Conservation (phyloP, 257 asterid genomes). For the Solanum chiquidenum region DNA sequence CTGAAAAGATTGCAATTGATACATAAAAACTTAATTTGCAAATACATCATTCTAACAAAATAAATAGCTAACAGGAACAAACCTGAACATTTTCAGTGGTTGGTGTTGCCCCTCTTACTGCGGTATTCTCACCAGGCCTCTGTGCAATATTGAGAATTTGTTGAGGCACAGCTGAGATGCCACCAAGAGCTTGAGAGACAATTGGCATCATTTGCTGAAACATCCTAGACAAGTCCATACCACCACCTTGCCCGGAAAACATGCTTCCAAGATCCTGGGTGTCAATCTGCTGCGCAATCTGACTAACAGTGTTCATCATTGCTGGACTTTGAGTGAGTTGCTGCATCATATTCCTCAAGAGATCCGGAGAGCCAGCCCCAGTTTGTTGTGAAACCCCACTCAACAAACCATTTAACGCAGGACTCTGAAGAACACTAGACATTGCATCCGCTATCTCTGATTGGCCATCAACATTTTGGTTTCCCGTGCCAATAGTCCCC, state of each 20-base stretch:
- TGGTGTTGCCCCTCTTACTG: constrained; percentile 15
- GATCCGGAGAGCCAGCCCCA: constrained; percentile 85
- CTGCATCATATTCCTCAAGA: constrained; percentile 71
- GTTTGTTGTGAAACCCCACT: constrained; percentile 87
- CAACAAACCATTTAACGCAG: constrained; percentile 64
- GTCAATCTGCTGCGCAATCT: constrained; percentile 87
- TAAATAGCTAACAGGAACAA: constrained; percentile 5
- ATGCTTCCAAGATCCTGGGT: constrained; percentile 62
- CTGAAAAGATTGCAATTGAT: constrained; percentile 13
- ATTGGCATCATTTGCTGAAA: constrained; percentile 98
- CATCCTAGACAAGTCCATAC: constrained; percentile 80
- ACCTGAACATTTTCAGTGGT: constrained; percentile 43
- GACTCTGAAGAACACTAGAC: constrained; percentile 68
- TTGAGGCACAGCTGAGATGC: constrained; percentile 36
- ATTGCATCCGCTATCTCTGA: constrained; percentile 50
- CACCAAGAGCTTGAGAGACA: constrained; percentile 82
- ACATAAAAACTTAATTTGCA: neutral
- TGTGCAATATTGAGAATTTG: constrained; percentile 17
- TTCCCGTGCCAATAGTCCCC: constrained; percentile 16
- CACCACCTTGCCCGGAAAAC: constrained; percentile 60
- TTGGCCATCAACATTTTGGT: constrained; percentile 24
- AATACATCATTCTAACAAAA: neutral
- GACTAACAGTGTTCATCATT: constrained; percentile 76
- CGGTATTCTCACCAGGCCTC: constrained; percentile 10
- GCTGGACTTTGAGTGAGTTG: constrained; percentile 80